Conservation (phyloP, 768 basidiomycete genomes). For the Leccinum subgranulosum region DNA sequence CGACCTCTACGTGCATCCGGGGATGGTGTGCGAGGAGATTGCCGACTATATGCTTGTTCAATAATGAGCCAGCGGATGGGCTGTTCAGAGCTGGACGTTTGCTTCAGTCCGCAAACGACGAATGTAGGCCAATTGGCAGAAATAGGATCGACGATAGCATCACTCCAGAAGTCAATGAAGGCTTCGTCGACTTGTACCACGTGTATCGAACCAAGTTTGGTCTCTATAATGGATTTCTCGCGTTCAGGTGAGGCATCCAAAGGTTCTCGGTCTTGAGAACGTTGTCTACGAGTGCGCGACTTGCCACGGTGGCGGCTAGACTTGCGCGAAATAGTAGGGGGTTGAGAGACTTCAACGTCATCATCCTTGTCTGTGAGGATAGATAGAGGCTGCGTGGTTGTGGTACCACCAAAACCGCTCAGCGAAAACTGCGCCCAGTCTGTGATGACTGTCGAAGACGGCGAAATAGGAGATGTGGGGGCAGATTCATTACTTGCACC, state of each 20-base stretch:
- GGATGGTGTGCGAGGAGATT: constrained; percentile 28
- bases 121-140: constrained; percentile 65
- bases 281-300: constrained; percentile 25
- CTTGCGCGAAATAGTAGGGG: constrained; percentile 30
- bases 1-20: constrained; percentile 29
- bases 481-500: constrained; percentile 22
- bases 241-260: constrained; percentile 6
- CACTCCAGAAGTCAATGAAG: constrained; percentile 81
- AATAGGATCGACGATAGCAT: constrained; percentile 68
- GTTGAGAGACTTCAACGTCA: constrained; percentile 56
- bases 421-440: constrained; percentile 73
- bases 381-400: constrained; percentile 40
- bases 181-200: constrained; percentile 72
- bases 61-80: constrained; percentile 63
- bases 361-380: constrained; percentile 61
- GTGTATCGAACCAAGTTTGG: constrained; percentile 36
- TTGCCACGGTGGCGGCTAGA: constrained; percentile 33
- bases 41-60: constrained; percentile 54
- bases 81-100: constrained; percentile 18
- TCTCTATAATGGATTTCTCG: constrained; percentile 27
- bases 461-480: constrained; percentile 27
- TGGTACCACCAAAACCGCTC: constrained; percentile 54
- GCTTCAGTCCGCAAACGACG: constrained; percentile 65
- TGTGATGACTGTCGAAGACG: constrained; percentile 28
- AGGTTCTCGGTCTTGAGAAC: constrained; percentile 19